Evolutionary conservation across 352 stramenopile genomes (phyloP).

Genomic region (Thalassiosira mediterranea): DNA sequence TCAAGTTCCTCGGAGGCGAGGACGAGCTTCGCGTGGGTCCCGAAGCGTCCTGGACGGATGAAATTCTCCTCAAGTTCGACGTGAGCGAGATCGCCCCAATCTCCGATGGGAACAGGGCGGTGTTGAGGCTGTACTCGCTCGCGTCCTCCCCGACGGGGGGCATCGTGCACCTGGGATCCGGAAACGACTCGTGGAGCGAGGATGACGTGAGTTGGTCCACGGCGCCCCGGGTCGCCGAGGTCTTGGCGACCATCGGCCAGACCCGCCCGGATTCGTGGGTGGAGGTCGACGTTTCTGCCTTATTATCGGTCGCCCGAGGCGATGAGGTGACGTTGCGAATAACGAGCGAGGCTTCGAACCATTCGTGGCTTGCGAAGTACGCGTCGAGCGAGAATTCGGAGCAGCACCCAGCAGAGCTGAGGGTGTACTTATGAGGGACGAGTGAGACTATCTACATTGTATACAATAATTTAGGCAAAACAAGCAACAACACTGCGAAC

Average conservation of each 20-base stretch:
- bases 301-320: constrained; percentile 5
- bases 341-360: constrained; percentile 11
- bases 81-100: neutral
- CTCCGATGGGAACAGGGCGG: constrained; percentile 16
- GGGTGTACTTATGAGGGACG: constrained; percentile 26
- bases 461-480: too few species aligned
- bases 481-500: too few species aligned
- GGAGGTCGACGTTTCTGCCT: constrained; percentile 41
- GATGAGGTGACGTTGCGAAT: constrained; percentile 28
- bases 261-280: constrained; percentile 30
- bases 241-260: constrained; percentile 14
- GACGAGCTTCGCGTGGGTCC: constrained; percentile 14
- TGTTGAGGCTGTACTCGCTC: constrained; percentile 37
- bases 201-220: constrained; percentile 20
- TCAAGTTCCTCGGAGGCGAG: neutral
- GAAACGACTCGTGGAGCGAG: constrained; percentile 29
- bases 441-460: too few species aligned
- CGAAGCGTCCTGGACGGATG: constrained; percentile 14
- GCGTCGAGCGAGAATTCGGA: constrained; percentile 19
- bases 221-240: constrained; percentile 11
- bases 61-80: constrained; percentile 42
- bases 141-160: constrained; percentile 37
- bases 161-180: constrained; percentile 20
- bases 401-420: constrained; percentile 17
- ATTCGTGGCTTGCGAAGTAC: constrained; percentile 40